Evolutionary conservation across 805 yeast genomes (phyloP).

Genomic region (Metschnikowia gelsemii): DNA sequence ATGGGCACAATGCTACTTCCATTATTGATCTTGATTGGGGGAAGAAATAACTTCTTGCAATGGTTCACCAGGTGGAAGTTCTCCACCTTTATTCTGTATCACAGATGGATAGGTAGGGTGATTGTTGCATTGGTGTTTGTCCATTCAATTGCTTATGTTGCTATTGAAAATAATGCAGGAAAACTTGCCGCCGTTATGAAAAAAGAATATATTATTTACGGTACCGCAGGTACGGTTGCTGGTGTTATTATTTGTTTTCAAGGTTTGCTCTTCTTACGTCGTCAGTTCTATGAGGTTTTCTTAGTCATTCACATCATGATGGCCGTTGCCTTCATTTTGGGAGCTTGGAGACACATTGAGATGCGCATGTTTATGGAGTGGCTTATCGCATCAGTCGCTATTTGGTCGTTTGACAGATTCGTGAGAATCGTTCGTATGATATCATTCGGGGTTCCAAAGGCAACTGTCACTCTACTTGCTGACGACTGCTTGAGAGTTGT

Average conservation of each 20-base stretch:
- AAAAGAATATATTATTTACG: slow-evolving; percentile 16
- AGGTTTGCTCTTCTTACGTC: slow-evolving; percentile 19
- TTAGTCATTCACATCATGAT: slow-evolving; percentile 19
- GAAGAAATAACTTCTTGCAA: slow-evolving; percentile 22
- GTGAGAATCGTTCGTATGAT: slow-evolving; percentile 29
- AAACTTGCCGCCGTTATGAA: slow-evolving; percentile 8
- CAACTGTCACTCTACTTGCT: slow-evolving; percentile 30
- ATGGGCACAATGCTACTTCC: slow-evolving; percentile 20
- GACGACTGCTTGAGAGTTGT: slow-evolving; percentile 39
- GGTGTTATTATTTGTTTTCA: slow-evolving; percentile 21
- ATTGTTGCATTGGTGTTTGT: slow-evolving; percentile 18
- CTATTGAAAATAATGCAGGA: slow-evolving; percentile 2
- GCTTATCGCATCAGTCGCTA: slow-evolving; percentile 17
- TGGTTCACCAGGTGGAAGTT: slow-evolving; percentile 23
- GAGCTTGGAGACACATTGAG: slow-evolving; percentile 19
- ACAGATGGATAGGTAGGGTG: slow-evolving; percentile 22
- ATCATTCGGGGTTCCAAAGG: slow-evolving; percentile 36
- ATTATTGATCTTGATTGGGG: slow-evolving; percentile 20
- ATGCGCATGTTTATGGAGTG: slow-evolving; percentile 15
- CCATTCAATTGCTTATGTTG: slow-evolving; percentile 17
- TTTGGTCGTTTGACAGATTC: slow-evolving; percentile 39
- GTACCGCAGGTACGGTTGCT: slow-evolving; percentile 13
- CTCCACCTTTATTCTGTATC: slow-evolving; percentile 19
- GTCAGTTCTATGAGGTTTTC: slow-evolving; percentile 19
- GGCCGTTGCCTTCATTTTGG: slow-evolving; percentile 18